Base-by-base conservation (phyloP, 495 filamentous ascomycete species). In the Xylaria longipes region DNA sequence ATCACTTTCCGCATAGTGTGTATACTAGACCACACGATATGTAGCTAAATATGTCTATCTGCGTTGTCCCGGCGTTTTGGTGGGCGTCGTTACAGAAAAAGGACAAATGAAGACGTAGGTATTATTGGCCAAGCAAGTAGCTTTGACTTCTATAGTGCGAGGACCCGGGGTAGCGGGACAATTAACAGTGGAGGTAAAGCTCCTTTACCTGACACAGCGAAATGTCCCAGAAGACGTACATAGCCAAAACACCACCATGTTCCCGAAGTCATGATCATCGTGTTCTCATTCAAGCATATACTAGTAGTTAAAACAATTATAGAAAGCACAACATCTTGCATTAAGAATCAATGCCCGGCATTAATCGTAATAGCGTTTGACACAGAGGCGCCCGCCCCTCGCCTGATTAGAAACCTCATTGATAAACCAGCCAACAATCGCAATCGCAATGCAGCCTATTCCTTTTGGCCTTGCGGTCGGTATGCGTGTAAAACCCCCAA, bases 401-500 rank as follows among this genome's bases (percentile, higher is more conserved):
- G 61, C 41, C 62, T n/a, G 12, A 65, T 46, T 68, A 68, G 33
- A 68, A 60, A 8, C 7, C 7, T 22, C n/a, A 37, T 20, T 52
- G 52, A 12, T 37, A 66, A 65, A 50, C 39, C 25, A 52, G n/a
- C 33, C 17, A n/a, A 12, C 63, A 25, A 29, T 56, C 5, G 52
- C 52, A 43, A n/a, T 61, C 5, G 37, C 52, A 58, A 69, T 61
- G 66, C 29, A 22, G 52, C 33, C 50, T 31, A 39, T 37, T 43
- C 33, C 27, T 37, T 50, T 50, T 37, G 37, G 43, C 68, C 57
- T 60, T 63, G 68, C 29, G 57, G 57, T 39, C 57, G 25, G 35
- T 54, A 70, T 70, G 45, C 29, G n/a, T 70, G 29, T 63, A 63
- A 35, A 61, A 27, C 54, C 22, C 39, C 12, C 25, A 43, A 41